Evolutionary conservation across 495 filamentous ascomycete genomes (phyloP), one percentile per base, ranked within the genome.

Genomic region (Cryomyces antarcticus): DNA sequence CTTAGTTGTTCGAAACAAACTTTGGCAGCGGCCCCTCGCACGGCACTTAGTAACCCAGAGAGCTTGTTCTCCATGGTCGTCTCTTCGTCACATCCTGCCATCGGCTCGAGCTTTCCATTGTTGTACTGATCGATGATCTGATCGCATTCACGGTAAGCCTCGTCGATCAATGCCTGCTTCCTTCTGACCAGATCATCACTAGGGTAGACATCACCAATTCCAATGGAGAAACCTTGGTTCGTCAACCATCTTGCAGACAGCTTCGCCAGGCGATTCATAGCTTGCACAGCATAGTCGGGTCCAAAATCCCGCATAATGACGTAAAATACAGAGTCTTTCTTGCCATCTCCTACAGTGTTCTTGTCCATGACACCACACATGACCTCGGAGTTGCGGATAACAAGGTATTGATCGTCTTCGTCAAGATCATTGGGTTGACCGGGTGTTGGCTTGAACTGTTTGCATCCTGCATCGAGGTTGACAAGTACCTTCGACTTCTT

Each of bases 311-410:
- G 72, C 47, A 96, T 69, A 51, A 97, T 87, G 43, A 95, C 80
- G 52, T 93, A 97, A 60, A 96, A 97, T 7, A 97, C 73, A 4
- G 84, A 93, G 57, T 93, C 87, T 57, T 97, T 97, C 65, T 96
- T 96, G 53, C 89, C 89, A 9, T 79, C 82, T 49, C 89, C 89
- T 36, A 97, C 80, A 0, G 85, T 93, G 2, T 82, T 77, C 56
- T 97, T 97, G 61, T 97, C 89, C 86, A 97, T 93, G 31, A 84
- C 74, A 51, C 89, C 89, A 53, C 89, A 95, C 85, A 97, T 95
- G 46, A 97, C 76, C 57, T 95, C 89, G 0, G 87, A 94, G 52
- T 96, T 95, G 35, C 89, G 80, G 49, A 97, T 77, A 11, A 93
- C 82, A 28, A 97, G 66, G 72, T 78, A 95, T 5, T 72, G 70